Base-by-base conservation (phyloP, 176 grass and related monocot genomes). In the Aechmea fasciata region DNA sequence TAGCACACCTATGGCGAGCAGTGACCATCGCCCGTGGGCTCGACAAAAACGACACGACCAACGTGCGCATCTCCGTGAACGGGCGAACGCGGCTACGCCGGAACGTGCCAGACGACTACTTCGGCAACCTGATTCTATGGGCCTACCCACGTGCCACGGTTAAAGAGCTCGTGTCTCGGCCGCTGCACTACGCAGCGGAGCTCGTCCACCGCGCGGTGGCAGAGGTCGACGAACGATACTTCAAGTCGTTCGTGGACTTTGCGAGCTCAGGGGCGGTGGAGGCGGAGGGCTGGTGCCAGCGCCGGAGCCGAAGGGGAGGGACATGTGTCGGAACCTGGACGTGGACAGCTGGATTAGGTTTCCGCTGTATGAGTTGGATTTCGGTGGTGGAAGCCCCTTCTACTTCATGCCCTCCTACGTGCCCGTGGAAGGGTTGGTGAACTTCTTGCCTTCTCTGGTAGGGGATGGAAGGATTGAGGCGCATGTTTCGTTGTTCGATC, bases 381-480 rank as follows among this genome's bases (percentile, higher is more conserved):
- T 83, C 17, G 75, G 81, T 8, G 71, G 52, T 0, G 75, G 81
- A 3, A 68, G 63, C 18, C 75, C 81, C 0, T 74, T 22, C 50
- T 78, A 78, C 61, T 77, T 78, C 52, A 78, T 83, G 75, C 81
- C 81, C 1, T 33, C 69, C 9, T 83, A 62, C 74, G 52, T 83
- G 17, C 61, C 75, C 1, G 33, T 19, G 3, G 75, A 83, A 62
- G 81, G 81, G 14, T 15, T 68, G 1, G 3, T 83, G 48, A 63
- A 69, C 52, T 52, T 83, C 13, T 10, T 73, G 3, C 75, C 75
- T 41, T 78, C 81, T 48, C 69, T 61, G 15, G 11, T 61, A 13
- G 74, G 81, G 1, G 81, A 83, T 53, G 75, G 81, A 41, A 78
- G 81, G 69, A 50, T 78, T 15, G 81, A 78, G 11, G 81, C 26